Evolutionary conservation across 2,329 filamentous ascomycete genomes (phyloP).

Genomic region (Plectosphaerella cucumerina): DNA sequence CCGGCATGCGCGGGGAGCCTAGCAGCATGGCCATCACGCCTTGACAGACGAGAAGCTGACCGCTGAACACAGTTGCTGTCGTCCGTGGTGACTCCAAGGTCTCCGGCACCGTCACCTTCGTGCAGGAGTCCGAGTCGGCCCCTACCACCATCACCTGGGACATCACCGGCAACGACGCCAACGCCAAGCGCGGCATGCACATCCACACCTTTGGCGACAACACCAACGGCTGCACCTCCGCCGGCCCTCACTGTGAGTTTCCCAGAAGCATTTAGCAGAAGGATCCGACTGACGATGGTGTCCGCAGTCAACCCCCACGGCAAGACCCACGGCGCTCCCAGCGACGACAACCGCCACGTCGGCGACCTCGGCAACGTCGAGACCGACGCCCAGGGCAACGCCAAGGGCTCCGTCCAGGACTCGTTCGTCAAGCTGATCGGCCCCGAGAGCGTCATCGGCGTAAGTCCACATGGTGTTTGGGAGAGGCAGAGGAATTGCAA

Average conservation of each 20-base stretch:
- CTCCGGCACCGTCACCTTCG: constrained; percentile 89
- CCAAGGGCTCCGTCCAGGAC: constrained; percentile 76
- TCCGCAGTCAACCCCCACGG: constrained; percentile 82
- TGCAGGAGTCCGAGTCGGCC: constrained; percentile 78
- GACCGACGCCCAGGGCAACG: constrained; percentile 89
- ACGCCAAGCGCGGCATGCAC: constrained; percentile 97
- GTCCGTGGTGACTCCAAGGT: constrained; percentile 97
- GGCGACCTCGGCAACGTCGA: constrained; percentile 97
- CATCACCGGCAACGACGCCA: constrained; percentile 87
- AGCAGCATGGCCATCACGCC: background rate
- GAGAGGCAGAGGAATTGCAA: background rate
- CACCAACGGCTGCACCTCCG: constrained; percentile 99
- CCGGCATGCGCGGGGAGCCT: background rate
- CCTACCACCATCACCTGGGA: constrained; percentile 89
- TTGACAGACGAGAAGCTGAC: background rate
- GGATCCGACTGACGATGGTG: background rate
- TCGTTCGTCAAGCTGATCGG: constrained; percentile 92
- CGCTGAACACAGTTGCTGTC: constrained; percentile 69
- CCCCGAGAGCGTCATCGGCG: constrained; percentile 89
- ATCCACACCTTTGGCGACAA: constrained; percentile 98
- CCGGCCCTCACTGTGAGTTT: constrained; percentile 88
- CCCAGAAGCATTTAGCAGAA: background rate
- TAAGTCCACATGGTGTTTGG: constrained; percentile 37
- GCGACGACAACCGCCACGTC: constrained; percentile 83
- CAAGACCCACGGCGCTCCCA: constrained; percentile 88